Conservation (phyloP, 768 basidiomycete genomes). For the Suillus decipiens region DNA sequence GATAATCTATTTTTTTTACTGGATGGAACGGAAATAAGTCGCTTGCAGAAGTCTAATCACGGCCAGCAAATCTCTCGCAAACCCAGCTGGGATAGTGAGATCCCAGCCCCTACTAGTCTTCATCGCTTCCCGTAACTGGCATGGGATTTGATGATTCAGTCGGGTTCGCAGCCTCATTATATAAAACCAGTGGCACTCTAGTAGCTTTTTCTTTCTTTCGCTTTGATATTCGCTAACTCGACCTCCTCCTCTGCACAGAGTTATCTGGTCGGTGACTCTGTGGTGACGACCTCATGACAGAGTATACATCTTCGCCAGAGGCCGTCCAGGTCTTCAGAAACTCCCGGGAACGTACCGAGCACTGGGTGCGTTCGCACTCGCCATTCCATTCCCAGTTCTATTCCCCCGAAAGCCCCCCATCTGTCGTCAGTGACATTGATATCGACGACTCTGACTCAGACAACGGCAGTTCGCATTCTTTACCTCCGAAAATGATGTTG, state of each 20-base stretch:
- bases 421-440: constrained; percentile 43
- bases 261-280: constrained; percentile 5
- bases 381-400: constrained; percentile 40
- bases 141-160: constrained; percentile 25
- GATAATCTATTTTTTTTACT: constrained; percentile 20
- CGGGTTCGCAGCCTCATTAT: constrained; percentile 16
- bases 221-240: constrained; percentile 8
- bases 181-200: constrained; percentile 24
- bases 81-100: constrained; percentile 14
- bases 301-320: constrained; percentile 61
- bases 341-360: constrained; percentile 60
- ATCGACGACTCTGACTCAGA: constrained; percentile 39
- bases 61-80: constrained; percentile 22
- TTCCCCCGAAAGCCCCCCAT: constrained; percentile 63
- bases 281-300: constrained; percentile 49
- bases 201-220: constrained; percentile 12
- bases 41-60: constrained; percentile 27
- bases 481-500: constrained; percentile 74
- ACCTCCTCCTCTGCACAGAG: not conserved
- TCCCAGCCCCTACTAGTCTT: constrained; percentile 8
- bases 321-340: constrained; percentile 58
- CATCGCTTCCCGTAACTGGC: constrained; percentile 22
- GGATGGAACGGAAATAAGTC: constrained; percentile 33
- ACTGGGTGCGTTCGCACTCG: constrained; percentile 59
- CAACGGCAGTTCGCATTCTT: constrained; percentile 41